These are phyloP conservation scores for Melampsora larici-populina DNA, from an alignment of 1,284 basidiomycete genomes.

Conservation along the genomic window DNA sequence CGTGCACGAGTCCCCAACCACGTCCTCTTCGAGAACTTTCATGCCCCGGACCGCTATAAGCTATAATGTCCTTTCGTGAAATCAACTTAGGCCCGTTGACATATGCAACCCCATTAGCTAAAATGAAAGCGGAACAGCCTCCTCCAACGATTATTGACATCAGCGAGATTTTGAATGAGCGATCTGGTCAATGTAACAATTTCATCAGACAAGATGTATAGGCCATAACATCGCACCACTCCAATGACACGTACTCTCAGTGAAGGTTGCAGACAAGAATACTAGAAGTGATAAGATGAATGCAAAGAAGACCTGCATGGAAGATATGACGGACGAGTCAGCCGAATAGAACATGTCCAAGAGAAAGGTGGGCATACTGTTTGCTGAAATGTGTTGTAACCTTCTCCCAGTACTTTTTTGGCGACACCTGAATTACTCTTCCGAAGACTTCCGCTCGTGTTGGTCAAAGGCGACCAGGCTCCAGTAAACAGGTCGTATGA, in stretches of 20 bases:
- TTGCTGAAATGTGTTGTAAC: slow-evolving; percentile 27
- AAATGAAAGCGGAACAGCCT: slow-evolving; percentile 15
- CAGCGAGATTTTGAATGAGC: slow-evolving; percentile 25
- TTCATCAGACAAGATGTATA: background rate
- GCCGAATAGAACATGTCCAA: background rate
- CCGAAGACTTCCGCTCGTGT: background rate
- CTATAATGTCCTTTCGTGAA: slow-evolving; percentile 76
- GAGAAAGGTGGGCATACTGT: slow-evolving; percentile 5
- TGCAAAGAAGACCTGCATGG: slow-evolving; percentile 14
- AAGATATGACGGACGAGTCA: background rate
- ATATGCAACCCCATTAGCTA: slow-evolving; percentile 57
- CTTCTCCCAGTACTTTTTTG: background rate
- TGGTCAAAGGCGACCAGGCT: slow-evolving; percentile 60
- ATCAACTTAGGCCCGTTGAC: slow-evolving; percentile 91
- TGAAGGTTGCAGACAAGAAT: slow-evolving; percentile 32
- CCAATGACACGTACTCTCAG: slow-evolving; percentile 12
- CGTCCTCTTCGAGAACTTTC: slow-evolving; percentile 72
- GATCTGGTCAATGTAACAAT: background rate
- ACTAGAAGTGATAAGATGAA: slow-evolving; percentile 25
- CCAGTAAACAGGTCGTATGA: slow-evolving; percentile 93
- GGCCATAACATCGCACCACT: background rate
- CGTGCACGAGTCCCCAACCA: slow-evolving; percentile 56
- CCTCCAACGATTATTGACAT: slow-evolving; percentile 21
- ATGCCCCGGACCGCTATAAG: slow-evolving; percentile 82
- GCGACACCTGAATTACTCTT: background rate